Base-by-base conservation (phyloP, 495 filamentous ascomycete species). In the Neurospora hispaniola region DNA sequence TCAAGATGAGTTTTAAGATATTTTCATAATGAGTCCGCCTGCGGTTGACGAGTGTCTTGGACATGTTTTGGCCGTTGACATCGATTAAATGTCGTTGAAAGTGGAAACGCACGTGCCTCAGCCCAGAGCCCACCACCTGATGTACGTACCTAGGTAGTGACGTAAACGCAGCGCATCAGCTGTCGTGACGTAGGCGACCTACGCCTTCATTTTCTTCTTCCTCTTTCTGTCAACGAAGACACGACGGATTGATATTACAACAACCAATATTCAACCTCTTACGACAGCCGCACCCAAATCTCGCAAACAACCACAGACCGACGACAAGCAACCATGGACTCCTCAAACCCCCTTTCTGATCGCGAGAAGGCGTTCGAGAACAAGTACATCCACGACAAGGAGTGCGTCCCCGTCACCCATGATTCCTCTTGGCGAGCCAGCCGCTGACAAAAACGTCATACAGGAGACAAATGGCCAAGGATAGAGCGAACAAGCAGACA, bases 331-430 rank as follows among this genome's bases (percentile, higher is more conserved):
- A 23, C 10, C 4, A 79, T 80, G 79, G 72, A 79, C 42, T 71
- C 75, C 6, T 18, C 54, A 2, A 80, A 80, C 35, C 79, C 79
- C 2, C 78, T 81, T 20, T 71, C 70, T 5, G 76, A 80, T 41
- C 78, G 79, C 23, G 79, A 78, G 44, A 79, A 80, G 73, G 79
- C 79, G 27, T 23, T 80, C n/a, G 79, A 81, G 74, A 75, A 79
- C 59, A 77, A 81, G 48, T 81, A 74, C 23, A 80, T 81, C 62
- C 69, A 76, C 10, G 78, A 80, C 59, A 80, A 80, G 71, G 79
- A 81, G 79, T 80, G 27, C 10, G 79, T 70, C 1, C 14, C 6
- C 11, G 5, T 38, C 5, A 16, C 43, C 14, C 14, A 3, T 31
- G 4, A 4, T n/a, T 5, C 1, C 2, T 42, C 11, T 23, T 31